Evolutionary conservation across 2,329 filamentous ascomycete species (phyloP), one percentile per base, ranked within the genome.

Genomic region (Xylaria sp.): DNA sequence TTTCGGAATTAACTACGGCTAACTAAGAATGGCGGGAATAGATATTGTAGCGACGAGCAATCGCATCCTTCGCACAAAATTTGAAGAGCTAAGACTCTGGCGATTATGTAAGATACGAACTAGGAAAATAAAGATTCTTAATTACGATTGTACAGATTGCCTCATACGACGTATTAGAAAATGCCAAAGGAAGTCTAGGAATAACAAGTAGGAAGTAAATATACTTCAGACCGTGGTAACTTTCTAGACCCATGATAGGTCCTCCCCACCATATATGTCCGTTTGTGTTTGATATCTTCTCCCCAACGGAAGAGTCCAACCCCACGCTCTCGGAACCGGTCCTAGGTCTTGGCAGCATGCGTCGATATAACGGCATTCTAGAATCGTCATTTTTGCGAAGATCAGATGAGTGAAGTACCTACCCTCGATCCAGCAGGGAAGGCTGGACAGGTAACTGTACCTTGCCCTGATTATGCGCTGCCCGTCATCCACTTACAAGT

Each of bases 181-280:
- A 18, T 20, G 34, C 34, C 18, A 45, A 43, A 20, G 32, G 50
- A 20, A 10, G 53, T 30, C 39, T 9, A 28, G 48, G 25, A 60
- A n/a, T 36, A 18, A 34, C 30, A 30, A 53, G 52, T 36, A 57
- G 1, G 10, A 53, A 53, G 20, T 15, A 18, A 36, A 13, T 12
- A n/a, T 55, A 36, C n/a, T 53, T 28, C 20, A 50, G 23, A 18
- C 46, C n/a, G 25, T 8, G n/a, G 46, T 30, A 30, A n/a, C 25
- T 30, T 50, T n/a, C 25, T 10, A 50, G 25, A 50, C n/a, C 46
- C 25, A 30, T 50, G 46, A 50, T 8, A 23, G 62, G 50, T 34
- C 30, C 36, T 52, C 20, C 39, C 57, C 48, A 55, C 60, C 56
- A 63, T 65, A n/a, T 60, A 63, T 65, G 25, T 48, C 36, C 48